These are phyloP conservation scores for Cryptococcus sp. DNA, from an alignment of 1,284 basidiomycete genomes.

Conservation along the genomic window DNA sequence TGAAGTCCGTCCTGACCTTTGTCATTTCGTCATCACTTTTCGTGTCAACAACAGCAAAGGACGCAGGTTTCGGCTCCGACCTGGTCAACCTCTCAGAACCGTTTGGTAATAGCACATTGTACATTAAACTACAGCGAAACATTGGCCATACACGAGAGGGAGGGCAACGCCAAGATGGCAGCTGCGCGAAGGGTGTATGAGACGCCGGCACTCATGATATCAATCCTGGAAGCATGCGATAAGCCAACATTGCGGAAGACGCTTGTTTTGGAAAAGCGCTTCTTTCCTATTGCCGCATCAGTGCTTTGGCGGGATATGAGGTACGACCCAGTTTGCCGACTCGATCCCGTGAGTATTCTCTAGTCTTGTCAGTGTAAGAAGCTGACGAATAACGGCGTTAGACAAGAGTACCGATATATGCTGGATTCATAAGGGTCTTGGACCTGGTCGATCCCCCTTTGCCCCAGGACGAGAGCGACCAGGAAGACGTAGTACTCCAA, in stretches of 20 bases:
- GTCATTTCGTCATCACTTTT: too few species aligned
- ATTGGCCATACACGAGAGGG: too few species aligned
- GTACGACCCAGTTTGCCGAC: constrained; percentile 2
- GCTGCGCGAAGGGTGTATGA: constrained; percentile 8
- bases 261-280: constrained; percentile 5
- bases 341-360: not conserved
- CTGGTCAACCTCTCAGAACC: too few species aligned
- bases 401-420: too few species aligned
- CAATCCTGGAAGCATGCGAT: constrained; percentile 3
- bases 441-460: not conserved
- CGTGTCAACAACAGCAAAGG: too few species aligned
- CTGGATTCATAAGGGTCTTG: not conserved
- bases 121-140: too few species aligned
- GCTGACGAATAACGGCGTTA: not conserved
- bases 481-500: not conserved
- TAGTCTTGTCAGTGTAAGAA: not conserved
- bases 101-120: too few species aligned
- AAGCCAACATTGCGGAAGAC: not conserved
- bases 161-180: constrained; percentile 12
- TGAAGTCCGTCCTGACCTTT: too few species aligned
- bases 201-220: constrained; percentile 6
- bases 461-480: not conserved
- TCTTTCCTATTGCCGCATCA: constrained; percentile 2
- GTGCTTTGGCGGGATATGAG: constrained; percentile 6
- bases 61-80: too few species aligned